Conservation (phyloP, 1,139 yeast species). For the Candida sp. region DNA sequence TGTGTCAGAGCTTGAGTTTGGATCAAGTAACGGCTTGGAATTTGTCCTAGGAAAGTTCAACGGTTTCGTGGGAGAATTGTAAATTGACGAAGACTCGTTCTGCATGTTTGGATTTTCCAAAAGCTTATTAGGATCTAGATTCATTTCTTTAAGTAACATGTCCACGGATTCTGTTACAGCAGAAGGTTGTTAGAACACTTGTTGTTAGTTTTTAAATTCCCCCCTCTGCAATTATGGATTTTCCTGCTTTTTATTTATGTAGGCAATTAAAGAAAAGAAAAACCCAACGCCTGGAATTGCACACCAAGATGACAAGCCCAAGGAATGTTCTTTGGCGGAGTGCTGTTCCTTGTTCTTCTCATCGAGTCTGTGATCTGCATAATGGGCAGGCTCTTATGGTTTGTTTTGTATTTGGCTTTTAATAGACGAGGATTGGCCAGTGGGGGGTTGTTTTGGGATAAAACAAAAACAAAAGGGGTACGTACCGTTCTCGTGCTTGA, state of each 20-base stretch:
- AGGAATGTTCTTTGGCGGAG: background rate
- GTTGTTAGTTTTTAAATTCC: background rate
- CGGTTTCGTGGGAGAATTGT: slow-evolving; percentile 41
- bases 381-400: background rate
- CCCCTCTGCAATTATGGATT: background rate
- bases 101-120: slow-evolving; percentile 5
- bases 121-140: slow-evolving; percentile 16
- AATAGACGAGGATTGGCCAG: background rate
- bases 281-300: too few species aligned
- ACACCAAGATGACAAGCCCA: too few species aligned
- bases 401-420: background rate
- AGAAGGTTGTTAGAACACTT: background rate
- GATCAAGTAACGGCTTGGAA: slow-evolving; percentile 21
- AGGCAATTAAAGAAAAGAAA: background rate
- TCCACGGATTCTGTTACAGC: slow-evolving; percentile 29
- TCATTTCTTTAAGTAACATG: slow-evolving; percentile 28
- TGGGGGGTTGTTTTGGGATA: background rate
- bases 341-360: too few species aligned
- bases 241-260: background rate
- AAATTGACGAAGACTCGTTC: slow-evolving; percentile 12
- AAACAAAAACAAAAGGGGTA: slow-evolving; percentile 8
- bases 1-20: slow-evolving; percentile 49
- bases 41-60: slow-evolving; percentile 28
- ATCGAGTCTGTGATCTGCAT: background rate
- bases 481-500: slow-evolving; percentile 35